Base-by-base conservation (phyloP, 495 filamentous ascomycete species). In the Podospora bellae-mahoneyi region DNA sequence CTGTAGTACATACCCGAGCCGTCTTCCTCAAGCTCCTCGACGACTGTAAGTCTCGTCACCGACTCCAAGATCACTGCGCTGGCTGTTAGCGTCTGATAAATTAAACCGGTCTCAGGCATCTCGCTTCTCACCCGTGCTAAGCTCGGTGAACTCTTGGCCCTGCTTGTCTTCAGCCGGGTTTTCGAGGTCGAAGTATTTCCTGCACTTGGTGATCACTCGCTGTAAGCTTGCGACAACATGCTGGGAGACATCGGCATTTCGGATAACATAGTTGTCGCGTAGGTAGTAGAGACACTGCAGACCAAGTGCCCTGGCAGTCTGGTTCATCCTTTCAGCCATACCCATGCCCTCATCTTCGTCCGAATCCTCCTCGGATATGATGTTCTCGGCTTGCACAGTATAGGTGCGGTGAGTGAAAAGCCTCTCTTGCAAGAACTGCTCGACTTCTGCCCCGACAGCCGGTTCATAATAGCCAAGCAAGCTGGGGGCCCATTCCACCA, bases 401-500 rank as follows among this genome's bases (percentile, higher is more conserved):
- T 48, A 48, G 7, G 39, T 48, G 39, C 39, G 39, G 39, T 48
- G 39, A 13, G 39, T 10, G 39, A 92, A 88, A 27, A 91, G 66
- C 59, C 85, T 81, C 9, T 84, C 78, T 32, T 83, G 80, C 44
- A 92, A 73, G 61, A 90, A 78, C 4, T 79, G 79, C 62, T 88
- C 82, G 1, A 88, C 86, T 32, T 80, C 78, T 18, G 78, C 75
- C 26, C 86, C 85, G 27, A 91, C 82, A 3, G 73, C 66, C 15
- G 77, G 76, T 55, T 92, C 89, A 19, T 78, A 83, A 70, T 89
- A 90, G 58, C 85, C 85, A 20, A 93, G 81, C 28, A 95, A 73
- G 2, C 87, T 83, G 7, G 92, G 91, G 1, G 82, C 88, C 89
- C 90, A 93, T 44, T 83, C 77, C 0, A 85, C 82, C 13, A 92